Base-by-base conservation (phyloP, 768 basidiomycete species). In the Tephrocybe sp. region DNA sequence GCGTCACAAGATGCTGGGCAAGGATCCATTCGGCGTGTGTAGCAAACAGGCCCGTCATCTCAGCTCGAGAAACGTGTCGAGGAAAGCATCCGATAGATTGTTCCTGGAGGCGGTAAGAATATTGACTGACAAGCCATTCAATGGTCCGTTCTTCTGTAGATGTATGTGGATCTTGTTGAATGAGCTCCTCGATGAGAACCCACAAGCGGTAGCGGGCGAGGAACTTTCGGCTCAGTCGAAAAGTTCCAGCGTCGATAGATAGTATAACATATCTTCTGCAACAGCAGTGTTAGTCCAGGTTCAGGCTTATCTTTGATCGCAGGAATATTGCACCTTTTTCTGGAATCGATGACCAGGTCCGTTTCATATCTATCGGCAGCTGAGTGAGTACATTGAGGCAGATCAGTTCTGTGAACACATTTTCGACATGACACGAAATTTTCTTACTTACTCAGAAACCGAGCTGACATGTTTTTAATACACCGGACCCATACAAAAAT, bases 1-100 rank as follows among this genome's bases (percentile, higher is more conserved):
- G 55, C 30, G 65, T 51, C 9, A 57, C 68, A 28, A 74, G 60
- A 52, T 78, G 78, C 44, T 83, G 73, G 10, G 78, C 74, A 32
- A 83, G 61, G 7, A 88, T 57, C 85, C 85, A 88, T 30, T 76
- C 77, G 0, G 76, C 74, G 8, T 86, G 83, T 9, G 73, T 68
- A 10, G 81, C 83, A 53, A 85, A 78, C 1, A 73, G 52, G 10
- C 73, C 71, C 30, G 69, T 61, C n/a, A 86, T 62, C 59, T 84
- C 80, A 28, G 81, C 75, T 24, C 50, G 70, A 39, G 81, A 72
- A 23, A 86, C 64, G 49, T 67, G 73, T 21, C 81, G 77, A 12
- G 75, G 71, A 34, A 72, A 69, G 21, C 78, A 73, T 12, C 71
- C 70, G 28, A 63, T 68, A 2, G 30, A 53, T 1, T 67, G 65